Percentiles rank a stretch among this genome's conserved stretches.
phyloP scores from a whole-genome alignment of 2,329 filamentous ascomycete species.

The Xenosphaeropsis pyriputrescens region DNA sequence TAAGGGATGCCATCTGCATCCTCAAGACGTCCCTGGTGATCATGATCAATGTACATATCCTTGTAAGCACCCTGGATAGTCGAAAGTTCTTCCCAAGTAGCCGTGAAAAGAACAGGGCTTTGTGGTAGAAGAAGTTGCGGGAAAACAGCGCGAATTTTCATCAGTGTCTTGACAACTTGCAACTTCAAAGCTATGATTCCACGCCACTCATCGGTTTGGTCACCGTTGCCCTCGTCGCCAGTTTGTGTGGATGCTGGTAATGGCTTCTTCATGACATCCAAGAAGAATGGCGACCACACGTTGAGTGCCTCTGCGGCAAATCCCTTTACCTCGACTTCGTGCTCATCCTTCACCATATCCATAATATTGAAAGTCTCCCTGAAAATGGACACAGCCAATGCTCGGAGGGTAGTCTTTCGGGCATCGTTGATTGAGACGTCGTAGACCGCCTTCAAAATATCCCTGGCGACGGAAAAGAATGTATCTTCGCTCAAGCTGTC shows the following conservation, averaged over 20 bases:
- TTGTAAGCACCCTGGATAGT: slow-evolving; percentile 60
- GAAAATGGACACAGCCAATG: slow-evolving; percentile 81
- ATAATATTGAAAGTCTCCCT: slow-evolving; percentile 85
- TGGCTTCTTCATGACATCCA: slow-evolving; percentile 58
- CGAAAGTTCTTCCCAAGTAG: slow-evolving; percentile 78
- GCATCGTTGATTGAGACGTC: slow-evolving; percentile 64
- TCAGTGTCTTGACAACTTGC: slow-evolving; percentile 85
- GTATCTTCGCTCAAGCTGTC: slow-evolving; percentile 88
- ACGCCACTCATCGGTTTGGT: slow-evolving; percentile 56
- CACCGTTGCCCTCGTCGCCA: slow-evolving; percentile 38
- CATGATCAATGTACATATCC: slow-evolving; percentile 71
- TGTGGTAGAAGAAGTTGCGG: slow-evolving; percentile 69
- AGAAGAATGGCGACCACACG: slow-evolving; percentile 83
- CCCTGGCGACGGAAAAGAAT: slow-evolving; percentile 79
- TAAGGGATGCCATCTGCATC: slow-evolving; percentile 87
- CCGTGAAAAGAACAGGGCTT: slow-evolving; percentile 68
- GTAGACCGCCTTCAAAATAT: slow-evolving; percentile 74
- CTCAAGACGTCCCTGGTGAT: slow-evolving; percentile 76
- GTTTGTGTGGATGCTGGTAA: slow-evolving; percentile 46
- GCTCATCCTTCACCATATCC: slow-evolving; percentile 92
- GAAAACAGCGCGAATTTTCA: slow-evolving; percentile 79
- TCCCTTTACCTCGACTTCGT: slow-evolving; percentile 69
- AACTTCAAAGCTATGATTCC: slow-evolving; percentile 77
- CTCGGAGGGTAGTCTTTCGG: slow-evolving; percentile 62
- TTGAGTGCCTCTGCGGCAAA: slow-evolving; percentile 80